phyloP scores from a whole-genome alignment of 2,329 filamentous ascomycete genomes.

The Aspergillus sp. region DNA sequence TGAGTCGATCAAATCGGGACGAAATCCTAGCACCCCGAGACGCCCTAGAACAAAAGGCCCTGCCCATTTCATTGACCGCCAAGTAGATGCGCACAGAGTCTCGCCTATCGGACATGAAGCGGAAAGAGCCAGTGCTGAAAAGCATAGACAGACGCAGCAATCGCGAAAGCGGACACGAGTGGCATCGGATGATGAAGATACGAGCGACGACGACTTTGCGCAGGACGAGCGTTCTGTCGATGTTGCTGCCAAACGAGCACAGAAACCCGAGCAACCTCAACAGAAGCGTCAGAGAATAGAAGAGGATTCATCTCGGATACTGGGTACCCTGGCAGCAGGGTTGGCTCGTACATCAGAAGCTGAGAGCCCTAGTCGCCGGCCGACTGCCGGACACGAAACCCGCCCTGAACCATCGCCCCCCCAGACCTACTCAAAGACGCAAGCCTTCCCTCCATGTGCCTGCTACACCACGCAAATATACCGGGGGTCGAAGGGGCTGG shows the following conservation, averaged over 20 bases:
- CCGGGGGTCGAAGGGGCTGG: conserved; percentile 23
- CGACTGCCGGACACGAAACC: no score
- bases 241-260: conserved; percentile 28
- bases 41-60: neutral
- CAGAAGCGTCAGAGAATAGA: neutral
- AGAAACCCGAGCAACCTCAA: conserved; percentile 18
- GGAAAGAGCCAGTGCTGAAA: no score
- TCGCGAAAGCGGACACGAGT: conserved; percentile 13
- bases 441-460: no score
- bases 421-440: no score
- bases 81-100: conserved; percentile 26
- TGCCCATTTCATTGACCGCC: conserved; percentile 29
- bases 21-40: neutral
- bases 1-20: no score
- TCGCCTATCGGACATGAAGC: conserved; percentile 18
- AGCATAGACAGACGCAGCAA: neutral
- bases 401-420: no score
- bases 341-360: no score
- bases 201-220: conserved; percentile 43
- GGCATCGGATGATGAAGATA: conserved; percentile 12
- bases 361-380: no score
- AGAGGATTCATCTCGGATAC: no score
- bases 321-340: no score
- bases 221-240: conserved; percentile 29
- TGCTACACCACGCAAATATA: no score